Conservation (phyloP, 108 stramenopile species). For the Chaetoceros muelleri region DNA sequence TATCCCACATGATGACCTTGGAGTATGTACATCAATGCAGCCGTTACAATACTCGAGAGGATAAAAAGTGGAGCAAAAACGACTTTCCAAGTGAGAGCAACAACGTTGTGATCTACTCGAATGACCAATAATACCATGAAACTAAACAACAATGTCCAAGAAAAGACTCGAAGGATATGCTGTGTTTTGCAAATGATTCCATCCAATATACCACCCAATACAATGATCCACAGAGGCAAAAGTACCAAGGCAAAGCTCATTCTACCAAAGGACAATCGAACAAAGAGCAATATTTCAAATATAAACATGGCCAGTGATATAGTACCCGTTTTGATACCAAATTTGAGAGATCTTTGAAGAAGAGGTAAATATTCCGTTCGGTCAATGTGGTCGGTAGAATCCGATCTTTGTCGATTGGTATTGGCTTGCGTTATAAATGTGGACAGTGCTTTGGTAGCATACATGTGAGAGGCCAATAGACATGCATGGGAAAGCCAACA, state of each 20-base stretch:
- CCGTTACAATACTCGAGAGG: conserved; percentile 46
- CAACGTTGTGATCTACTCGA: conserved; percentile 50
- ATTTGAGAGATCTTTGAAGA: conserved; percentile 71
- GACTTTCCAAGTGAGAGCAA: conserved; percentile 29
- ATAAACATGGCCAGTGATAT: conserved; percentile 64
- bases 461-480: conserved; percentile 49
- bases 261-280: conserved; percentile 26
- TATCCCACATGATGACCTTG: conserved; percentile 82
- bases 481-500: conserved; percentile 67
- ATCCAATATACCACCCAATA: conserved; percentile 50
- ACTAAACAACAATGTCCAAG: conserved; percentile 54
- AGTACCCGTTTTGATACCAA: conserved; percentile 79
- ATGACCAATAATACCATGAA: conserved; percentile 53
- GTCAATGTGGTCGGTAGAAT: conserved; percentile 75
- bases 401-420: conserved; percentile 63
- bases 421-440: conserved; percentile 72
- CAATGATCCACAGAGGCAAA: conserved; percentile 65
- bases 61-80: conserved; percentile 53
- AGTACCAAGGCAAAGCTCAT: conserved; percentile 38
- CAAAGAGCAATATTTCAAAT: conserved; percentile 66
- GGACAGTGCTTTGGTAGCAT: conserved; percentile 57
- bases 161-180: conserved; percentile 43
- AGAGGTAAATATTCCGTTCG: conserved; percentile 77
- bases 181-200: conserved; percentile 82
- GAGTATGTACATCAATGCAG: conserved; percentile 59